Evolutionary conservation across 2,329 filamentous ascomycete genomes (phyloP), one percentile per base, ranked within the genome.

Genomic region (Helminthosporium solani): DNA sequence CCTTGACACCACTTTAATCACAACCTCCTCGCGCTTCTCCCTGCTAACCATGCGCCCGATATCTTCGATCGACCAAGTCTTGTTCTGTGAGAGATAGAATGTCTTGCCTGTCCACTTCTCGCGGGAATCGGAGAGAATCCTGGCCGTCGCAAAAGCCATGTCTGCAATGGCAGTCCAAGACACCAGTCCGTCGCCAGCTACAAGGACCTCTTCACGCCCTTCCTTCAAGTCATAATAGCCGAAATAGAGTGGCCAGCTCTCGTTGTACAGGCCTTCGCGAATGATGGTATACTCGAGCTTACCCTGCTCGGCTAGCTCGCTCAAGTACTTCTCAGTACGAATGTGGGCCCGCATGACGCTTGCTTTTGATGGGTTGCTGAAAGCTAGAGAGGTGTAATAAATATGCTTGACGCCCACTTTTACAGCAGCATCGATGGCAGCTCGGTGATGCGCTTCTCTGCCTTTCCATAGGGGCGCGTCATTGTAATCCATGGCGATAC

Each of bases 241-340:
- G 16, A 76, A 66, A 47, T 76, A 76, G 16, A 77, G 52, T 6
- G 73, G 74, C 75, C 75, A 77, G 42, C 64, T 70, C 57, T 76
- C 73, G 36, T 71, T 74, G 44, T 76, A 75, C 44, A 76, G 42
- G 0, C 75, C 74, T 47, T 76, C 72, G 0, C 74, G 57, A 0
- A 77, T 57, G 4, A 75, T 56, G 1, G 73, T 75, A 4, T 63
- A 67, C 0, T 51, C 38, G 1, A 59, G 46, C 7, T 54, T 59
- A 0, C 41, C 48, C 11, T 48, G 30, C 3, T 61, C 53, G 12
- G 61, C 59, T 3, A 69, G 31, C 15, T 62, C 57, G 1, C 57
- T 46, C 41, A 77, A 51, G 38, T 72, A 74, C 14, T 54, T 54
- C 51, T 76, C 74, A 0, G 75, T 76, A 3, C 73, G 60, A n/a